A percentile compares a stretch with the other conserved stretches of the same genome.
These are phyloP conservation scores for Stemphylium vesicarium DNA, from an alignment of 2,329 filamentous ascomycete genomes.

Conservation along the genomic window DNA sequence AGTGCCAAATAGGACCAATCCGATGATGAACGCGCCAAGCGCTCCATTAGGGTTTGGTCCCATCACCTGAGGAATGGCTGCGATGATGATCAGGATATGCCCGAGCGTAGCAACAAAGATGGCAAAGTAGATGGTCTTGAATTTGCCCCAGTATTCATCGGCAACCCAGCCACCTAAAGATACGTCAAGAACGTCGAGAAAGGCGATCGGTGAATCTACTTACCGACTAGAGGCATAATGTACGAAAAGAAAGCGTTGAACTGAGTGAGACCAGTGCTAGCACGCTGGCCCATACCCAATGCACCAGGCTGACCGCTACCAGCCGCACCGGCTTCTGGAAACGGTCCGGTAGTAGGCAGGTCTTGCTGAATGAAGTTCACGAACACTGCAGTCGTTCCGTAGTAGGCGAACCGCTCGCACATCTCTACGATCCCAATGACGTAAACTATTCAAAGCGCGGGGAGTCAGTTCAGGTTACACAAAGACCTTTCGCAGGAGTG, in stretches of 20 bases:
- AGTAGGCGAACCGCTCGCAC: conserved; percentile 40
- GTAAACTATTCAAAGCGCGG: conserved; percentile 16
- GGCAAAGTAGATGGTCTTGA: conserved; percentile 63
- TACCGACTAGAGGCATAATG: conserved; percentile 33
- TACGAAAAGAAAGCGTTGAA: conserved; percentile 34
- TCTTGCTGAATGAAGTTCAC: conserved; percentile 52
- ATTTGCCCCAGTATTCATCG: conserved; percentile 65
- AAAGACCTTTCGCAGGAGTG: not conserved
- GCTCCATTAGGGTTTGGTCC: conserved; percentile 42
- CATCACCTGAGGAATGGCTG: conserved; percentile 56
- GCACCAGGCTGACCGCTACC: conserved; percentile 39
- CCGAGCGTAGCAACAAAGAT: conserved; percentile 63
- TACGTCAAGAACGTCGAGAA: not conserved
- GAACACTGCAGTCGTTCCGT: conserved; percentile 35
- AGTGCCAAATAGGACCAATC: conserved; percentile 52
- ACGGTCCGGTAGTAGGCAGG: conserved; percentile 54
- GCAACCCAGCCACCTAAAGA: conserved; percentile 62
- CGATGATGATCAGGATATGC: conserved; percentile 60
- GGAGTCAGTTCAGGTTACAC: not conserved
- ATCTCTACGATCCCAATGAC: conserved; percentile 41
- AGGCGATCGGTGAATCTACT: not conserved
- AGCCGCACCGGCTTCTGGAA: conserved; percentile 56
- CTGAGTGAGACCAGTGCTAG: conserved; percentile 32
- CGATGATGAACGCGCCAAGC: conserved; percentile 57
- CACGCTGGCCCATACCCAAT: conserved; percentile 34